Evolutionary conservation across 1,139 yeast species (phyloP).

Genomic region (Kurtzmaniella quercitrusa): DNA sequence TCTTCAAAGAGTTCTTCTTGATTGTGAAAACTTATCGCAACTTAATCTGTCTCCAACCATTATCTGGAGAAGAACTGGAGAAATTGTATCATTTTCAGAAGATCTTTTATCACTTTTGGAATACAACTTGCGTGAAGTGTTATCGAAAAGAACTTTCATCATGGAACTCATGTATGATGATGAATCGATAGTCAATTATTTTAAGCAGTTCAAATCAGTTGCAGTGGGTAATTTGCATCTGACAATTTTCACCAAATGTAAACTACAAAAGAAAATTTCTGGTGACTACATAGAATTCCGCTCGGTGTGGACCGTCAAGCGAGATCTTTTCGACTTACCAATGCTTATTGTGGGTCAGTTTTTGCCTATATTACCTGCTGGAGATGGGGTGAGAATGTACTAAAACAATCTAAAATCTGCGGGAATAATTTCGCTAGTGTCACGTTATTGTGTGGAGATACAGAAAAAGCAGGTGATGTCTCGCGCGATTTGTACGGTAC

Average conservation of each 20-base stretch:
- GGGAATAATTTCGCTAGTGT: neutral
- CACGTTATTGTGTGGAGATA: neutral
- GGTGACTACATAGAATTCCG: conserved; percentile 45
- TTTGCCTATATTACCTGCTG: conserved; percentile 42
- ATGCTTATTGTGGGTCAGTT: conserved; percentile 47
- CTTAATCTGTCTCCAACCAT: conserved; percentile 64
- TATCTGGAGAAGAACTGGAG: conserved; percentile 78
- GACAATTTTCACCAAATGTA: conserved; percentile 46
- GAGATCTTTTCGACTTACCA: conserved; percentile 90
- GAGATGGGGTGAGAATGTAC: conserved; percentile 34
- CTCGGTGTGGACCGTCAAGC: conserved; percentile 63
- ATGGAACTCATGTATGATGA: conserved; percentile 50
- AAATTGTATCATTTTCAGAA: conserved; percentile 65
- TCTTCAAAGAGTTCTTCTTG: conserved; percentile 64
- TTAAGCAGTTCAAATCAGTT: conserved; percentile 43
- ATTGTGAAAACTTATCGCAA: conserved; percentile 59
- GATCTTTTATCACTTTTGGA: conserved; percentile 67
- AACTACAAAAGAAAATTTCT: conserved; percentile 30
- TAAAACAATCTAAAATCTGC: conserved; percentile 10
- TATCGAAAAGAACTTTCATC: conserved; percentile 51
- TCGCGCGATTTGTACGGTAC: neutral
- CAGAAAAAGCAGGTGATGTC: neutral
- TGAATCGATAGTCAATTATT: conserved; percentile 42
- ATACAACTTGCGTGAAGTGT: conserved; percentile 41
- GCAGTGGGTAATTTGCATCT: conserved; percentile 50